A percentile compares a stretch with the other conserved stretches of the same genome.
Conservation (phyloP, 2,329 filamentous ascomycete species). For the Colletotrichum zoysiae region DNA sequence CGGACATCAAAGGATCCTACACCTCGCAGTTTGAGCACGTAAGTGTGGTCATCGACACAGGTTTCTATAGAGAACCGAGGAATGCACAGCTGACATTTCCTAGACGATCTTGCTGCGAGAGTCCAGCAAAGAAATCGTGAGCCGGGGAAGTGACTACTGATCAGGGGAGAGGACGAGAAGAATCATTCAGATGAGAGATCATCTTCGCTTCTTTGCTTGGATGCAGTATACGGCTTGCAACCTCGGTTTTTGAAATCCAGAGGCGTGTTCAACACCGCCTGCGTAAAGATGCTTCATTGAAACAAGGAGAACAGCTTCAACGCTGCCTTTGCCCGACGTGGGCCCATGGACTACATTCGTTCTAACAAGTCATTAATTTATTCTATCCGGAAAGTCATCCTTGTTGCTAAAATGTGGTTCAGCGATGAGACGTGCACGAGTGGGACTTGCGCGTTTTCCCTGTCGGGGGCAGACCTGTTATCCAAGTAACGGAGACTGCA, state of each 20-base stretch:
- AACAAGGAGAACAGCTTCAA: background rate
- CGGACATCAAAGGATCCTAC: constrained; percentile 71
- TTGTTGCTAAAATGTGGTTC: background rate
- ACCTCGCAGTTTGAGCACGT: constrained; percentile 74
- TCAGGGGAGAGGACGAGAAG: background rate
- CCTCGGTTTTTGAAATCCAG: background rate
- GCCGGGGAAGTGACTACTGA: constrained; percentile 66
- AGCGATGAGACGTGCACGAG: background rate
- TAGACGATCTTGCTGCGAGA: constrained; percentile 62
- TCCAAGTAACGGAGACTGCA: background rate
- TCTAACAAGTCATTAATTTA: background rate
- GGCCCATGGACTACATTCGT: background rate
- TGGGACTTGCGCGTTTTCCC: too few relatives aligned
- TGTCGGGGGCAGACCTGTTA: background rate
- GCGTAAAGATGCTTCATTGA: background rate
- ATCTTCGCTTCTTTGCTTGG: too few relatives aligned
- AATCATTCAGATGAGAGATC: background rate
- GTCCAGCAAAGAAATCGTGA: constrained; percentile 63
- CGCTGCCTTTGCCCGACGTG: background rate
- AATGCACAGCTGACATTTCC: background rate
- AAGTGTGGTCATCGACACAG: constrained; percentile 3
- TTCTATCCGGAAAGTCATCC: too few relatives aligned
- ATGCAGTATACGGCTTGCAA: background rate
- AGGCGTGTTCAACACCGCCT: constrained; percentile 1
- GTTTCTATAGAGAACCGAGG: background rate